Evolutionary conservation across 441 rosid species (phyloP).

Genomic region (Populus hybrid): DNA sequence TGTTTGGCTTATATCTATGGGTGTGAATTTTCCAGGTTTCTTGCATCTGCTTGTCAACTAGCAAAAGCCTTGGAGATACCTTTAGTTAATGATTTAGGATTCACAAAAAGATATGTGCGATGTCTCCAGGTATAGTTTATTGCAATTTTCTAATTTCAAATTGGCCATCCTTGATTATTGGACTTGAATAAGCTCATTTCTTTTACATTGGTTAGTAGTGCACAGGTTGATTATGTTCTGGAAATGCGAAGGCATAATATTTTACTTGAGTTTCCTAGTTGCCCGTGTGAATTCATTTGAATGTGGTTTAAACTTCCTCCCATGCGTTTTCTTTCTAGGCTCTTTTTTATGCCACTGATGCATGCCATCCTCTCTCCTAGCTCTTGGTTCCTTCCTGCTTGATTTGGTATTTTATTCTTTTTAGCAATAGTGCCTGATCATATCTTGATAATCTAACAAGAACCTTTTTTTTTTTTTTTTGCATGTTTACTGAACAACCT

Average conservation of each 20-base stretch:
- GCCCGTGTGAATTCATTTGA: background rate
- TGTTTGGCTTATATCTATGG: background rate
- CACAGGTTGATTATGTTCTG: background rate
- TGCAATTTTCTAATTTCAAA: background rate
- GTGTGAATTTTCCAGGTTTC: slow-evolving; percentile 59
- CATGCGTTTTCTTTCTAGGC: background rate
- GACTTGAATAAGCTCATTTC: slow-evolving; percentile 1
- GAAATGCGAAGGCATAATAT: background rate
- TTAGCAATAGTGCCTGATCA: background rate
- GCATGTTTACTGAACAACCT: slow-evolving; percentile 1
- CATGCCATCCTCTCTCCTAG: background rate
- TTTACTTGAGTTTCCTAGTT: background rate
- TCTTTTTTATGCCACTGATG: background rate
- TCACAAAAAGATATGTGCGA: slow-evolving; percentile 93
- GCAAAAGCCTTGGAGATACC: slow-evolving; percentile 98
- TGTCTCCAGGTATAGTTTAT: slow-evolving; percentile 72
- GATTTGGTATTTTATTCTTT: background rate
- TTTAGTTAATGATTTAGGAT: slow-evolving; percentile 94
- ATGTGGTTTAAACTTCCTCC: background rate
- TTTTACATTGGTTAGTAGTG: background rate
- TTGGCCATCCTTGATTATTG: background rate
- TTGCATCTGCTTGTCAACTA: slow-evolving; percentile 91
- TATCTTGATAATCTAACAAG: background rate
- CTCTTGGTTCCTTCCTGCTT: background rate
- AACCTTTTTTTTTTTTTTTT: background rate